Evolutionary conservation across 1,139 yeast genomes (phyloP).

Genomic region (Suhomyces wounanorum): DNA sequence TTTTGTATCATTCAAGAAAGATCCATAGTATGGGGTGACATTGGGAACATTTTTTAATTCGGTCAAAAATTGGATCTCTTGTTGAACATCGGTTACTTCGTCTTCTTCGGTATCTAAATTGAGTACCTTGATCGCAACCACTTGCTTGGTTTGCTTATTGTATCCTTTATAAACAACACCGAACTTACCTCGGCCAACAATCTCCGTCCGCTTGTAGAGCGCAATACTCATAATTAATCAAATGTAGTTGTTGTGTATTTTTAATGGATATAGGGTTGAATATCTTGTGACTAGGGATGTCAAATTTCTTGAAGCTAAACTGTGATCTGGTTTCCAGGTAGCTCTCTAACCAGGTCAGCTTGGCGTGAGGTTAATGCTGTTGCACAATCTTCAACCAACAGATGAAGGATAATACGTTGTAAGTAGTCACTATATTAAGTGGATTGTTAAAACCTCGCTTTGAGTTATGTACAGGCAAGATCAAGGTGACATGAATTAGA

Average conservation of each 20-base stretch:
- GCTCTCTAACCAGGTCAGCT: neutral
- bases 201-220: constrained; percentile 76
- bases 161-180: constrained; percentile 93
- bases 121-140: constrained; percentile 90
- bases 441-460: neutral
- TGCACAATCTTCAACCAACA: neutral
- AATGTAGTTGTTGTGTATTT: neutral
- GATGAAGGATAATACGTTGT: neutral
- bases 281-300: neutral
- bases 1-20: constrained; percentile 81
- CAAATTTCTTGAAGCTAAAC: neutral
- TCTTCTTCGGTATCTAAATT: constrained; percentile 92
- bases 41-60: constrained; percentile 85
- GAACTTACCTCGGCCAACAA: constrained; percentile 94
- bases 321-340: neutral
- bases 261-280: neutral
- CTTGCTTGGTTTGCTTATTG: constrained; percentile 63
- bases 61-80: constrained; percentile 83
- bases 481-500: neutral
- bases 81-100: constrained; percentile 93
- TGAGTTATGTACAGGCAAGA: neutral
- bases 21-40: constrained; percentile 90
- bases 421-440: neutral
- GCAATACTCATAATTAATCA: constrained; percentile 13
- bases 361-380: neutral